These are phyloP conservation scores for Aspergillus sp. DNA, from an alignment of 2,329 filamentous ascomycete species.

Conservation along the genomic window DNA sequence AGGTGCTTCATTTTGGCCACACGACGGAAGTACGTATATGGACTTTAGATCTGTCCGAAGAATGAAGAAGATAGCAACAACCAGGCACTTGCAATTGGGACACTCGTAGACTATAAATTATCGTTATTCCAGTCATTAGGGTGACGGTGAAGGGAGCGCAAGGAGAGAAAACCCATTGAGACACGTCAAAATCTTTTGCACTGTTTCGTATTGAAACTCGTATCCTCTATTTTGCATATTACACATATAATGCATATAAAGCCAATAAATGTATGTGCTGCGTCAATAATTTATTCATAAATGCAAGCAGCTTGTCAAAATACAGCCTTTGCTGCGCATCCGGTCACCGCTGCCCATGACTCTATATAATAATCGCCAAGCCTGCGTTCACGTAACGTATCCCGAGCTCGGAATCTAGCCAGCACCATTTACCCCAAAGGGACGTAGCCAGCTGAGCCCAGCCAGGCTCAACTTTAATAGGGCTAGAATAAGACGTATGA, in stretches of 20 bases:
- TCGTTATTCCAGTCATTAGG: not conserved
- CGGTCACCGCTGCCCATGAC: not conserved
- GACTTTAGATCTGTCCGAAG: not conserved
- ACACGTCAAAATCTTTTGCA: not conserved
- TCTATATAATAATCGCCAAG: not conserved
- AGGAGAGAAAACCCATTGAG: not conserved
- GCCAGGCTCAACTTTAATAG: not conserved
- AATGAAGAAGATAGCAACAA: slow-evolving; percentile 1
- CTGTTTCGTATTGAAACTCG: not conserved
- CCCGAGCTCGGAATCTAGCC: too few species aligned
- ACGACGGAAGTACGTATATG: not conserved
- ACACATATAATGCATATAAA: not conserved
- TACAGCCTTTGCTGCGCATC: not conserved
- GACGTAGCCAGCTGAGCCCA: not conserved
- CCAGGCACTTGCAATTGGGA: not conserved
- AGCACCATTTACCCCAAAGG: not conserved
- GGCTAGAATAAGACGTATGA: not conserved
- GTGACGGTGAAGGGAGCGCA: not conserved
- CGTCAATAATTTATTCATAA: not conserved
- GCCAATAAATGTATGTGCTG: not conserved
- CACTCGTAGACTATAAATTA: not conserved
- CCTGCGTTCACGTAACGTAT: not conserved
- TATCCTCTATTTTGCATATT: not conserved
- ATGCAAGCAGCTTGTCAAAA: not conserved
- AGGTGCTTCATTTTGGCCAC: slow-evolving; percentile 18